Conservation (phyloP, 2,329 filamentous ascomycete genomes). For the Colletotrichum sp. region DNA sequence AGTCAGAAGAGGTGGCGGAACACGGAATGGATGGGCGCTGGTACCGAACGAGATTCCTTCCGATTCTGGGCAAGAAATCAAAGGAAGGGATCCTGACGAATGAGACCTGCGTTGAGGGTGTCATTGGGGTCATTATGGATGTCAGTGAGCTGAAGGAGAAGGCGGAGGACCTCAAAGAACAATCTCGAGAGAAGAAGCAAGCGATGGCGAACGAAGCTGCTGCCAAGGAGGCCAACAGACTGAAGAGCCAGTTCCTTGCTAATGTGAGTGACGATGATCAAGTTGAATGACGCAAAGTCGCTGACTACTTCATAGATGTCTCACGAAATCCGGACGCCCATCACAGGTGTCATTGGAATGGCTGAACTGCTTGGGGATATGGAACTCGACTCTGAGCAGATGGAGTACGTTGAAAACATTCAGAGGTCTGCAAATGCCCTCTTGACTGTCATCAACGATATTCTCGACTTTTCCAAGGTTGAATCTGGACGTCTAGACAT, state of each 20-base stretch:
- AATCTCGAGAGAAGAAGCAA: slow-evolving; percentile 72
- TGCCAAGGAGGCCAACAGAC: slow-evolving; percentile 78
- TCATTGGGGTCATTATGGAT: slow-evolving; percentile 82
- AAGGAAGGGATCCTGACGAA: slow-evolving; percentile 51
- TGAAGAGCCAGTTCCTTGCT: slow-evolving; percentile 81
- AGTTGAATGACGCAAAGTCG: neutral
- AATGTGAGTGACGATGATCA: slow-evolving; percentile 47
- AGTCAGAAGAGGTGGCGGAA: slow-evolving; percentile 67
- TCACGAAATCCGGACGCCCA: slow-evolving; percentile 80
- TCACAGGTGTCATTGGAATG: slow-evolving; percentile 83
- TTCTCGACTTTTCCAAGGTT: slow-evolving; percentile 87
- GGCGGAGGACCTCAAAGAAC: slow-evolving; percentile 66
- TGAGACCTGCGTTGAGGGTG: slow-evolving; percentile 67
- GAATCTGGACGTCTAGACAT: slow-evolving; percentile 80
- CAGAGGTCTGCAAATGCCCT: slow-evolving; percentile 81
- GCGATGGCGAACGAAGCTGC: slow-evolving; percentile 78
- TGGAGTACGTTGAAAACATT: slow-evolving; percentile 79
- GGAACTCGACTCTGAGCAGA: slow-evolving; percentile 71
- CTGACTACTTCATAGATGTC: slow-evolving; percentile 59
- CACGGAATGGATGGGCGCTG: slow-evolving; percentile 65
- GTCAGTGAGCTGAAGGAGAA: slow-evolving; percentile 74
- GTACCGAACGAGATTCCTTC: slow-evolving; percentile 75
- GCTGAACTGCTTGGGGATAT: slow-evolving; percentile 75
- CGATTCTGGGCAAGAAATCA: slow-evolving; percentile 63
- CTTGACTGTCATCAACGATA: slow-evolving; percentile 89